Evolutionary conservation across 805 yeast species (phyloP), one percentile per base, ranked within the genome.

Genomic region (Suhomyces sp.): DNA sequence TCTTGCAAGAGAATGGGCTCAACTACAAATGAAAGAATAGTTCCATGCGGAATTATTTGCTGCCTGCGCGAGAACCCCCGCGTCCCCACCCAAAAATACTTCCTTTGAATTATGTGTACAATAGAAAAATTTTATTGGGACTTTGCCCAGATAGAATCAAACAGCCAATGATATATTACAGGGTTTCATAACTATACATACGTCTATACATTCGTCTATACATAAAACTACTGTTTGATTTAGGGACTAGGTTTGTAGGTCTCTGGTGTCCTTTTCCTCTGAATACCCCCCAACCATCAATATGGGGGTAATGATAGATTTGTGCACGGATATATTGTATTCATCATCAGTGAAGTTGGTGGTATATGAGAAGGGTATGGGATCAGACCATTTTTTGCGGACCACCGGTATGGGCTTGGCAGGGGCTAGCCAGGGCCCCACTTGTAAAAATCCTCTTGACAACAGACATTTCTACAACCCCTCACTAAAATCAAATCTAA

Each of bases 1-100:
- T 47, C 69, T 88, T 56, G 83, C 87, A 0, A 75, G 75, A 53
- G 76, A 82, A 52, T 86, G 90, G 90, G 61, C 60, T 24, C 47
- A 49, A 35, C 40, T 54, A 13, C 55, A 54, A 41, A 19, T 10
- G 29, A 49, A 22, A 22, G 48, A 49, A n/a, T 20, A 46, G 25
- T 13, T 9, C 21, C 22, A 37, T 8, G 17, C 22, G 41, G 19
- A 21, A 37, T 37, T 37, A 13, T 37, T 31, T n/a, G 17, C 35
- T 31, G 6, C 35, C 35, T 13, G 15, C 25, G 25, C 7, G 25
- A 24, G 25, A 24, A 24, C 7, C n/a, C 35, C 35, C 29, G 29
- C 29, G 29, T 6, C 15, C 35, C 35, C 35, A 29, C 29, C 4
- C 24, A 6, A 3, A 7, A 4, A n/a, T 3, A 25, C 29, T 25